These are phyloP conservation scores for Saturnispora dispora DNA, from an alignment of 805 yeast genomes.

Conservation along the genomic window DNA sequence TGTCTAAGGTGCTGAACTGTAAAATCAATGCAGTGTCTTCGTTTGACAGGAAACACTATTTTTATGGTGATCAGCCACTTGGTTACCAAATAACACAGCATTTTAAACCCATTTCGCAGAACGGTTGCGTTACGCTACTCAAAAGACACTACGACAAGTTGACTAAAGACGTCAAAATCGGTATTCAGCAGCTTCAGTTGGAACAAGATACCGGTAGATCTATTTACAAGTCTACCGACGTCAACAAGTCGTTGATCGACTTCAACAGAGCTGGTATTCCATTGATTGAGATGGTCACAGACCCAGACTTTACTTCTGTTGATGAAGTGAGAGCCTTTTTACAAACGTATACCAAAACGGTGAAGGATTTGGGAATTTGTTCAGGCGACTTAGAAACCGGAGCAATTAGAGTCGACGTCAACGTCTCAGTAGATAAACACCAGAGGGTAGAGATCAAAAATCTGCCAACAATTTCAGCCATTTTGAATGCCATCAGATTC, in stretches of 20 bases:
- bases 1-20: constrained; percentile 64
- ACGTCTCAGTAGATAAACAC: constrained; percentile 67
- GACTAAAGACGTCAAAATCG: constrained; percentile 37
- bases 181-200: constrained; percentile 73
- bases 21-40: constrained; percentile 45
- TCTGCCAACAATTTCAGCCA: constrained; percentile 75
- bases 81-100: constrained; percentile 96
- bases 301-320: constrained; percentile 68
- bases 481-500: constrained; percentile 59
- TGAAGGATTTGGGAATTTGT: constrained; percentile 63
- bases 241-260: constrained; percentile 46
- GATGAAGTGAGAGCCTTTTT: constrained; percentile 70
- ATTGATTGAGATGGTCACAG: constrained; percentile 82
- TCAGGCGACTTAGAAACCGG: constrained; percentile 92
- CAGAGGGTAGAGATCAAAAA: constrained; percentile 84
- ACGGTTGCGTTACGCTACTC: constrained; percentile 48
- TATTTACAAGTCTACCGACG: constrained; percentile 35
- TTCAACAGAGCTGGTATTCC: constrained; percentile 81
- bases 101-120: constrained; percentile 64
- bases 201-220: constrained; percentile 95
- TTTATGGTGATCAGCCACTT: constrained; percentile 91
- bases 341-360: constrained; percentile 65
- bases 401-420: constrained; percentile 91
- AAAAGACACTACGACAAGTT: constrained; percentile 42
- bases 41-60: constrained; percentile 92